Base-by-base conservation (phyloP, 352 stramenopile genomes). In the Phytophthora vignae region DNA sequence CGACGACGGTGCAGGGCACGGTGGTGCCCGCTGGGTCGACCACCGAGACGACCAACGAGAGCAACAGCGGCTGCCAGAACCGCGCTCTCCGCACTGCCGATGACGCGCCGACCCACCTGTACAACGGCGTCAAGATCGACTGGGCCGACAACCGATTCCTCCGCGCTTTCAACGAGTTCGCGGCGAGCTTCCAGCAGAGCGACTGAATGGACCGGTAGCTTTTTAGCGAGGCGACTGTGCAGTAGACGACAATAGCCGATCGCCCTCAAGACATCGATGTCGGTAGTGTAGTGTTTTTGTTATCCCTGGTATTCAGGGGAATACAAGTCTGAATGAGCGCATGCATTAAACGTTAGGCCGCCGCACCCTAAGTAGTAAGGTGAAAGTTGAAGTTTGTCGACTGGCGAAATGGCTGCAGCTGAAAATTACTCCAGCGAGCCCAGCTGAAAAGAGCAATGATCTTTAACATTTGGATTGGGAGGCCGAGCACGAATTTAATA, bases 121-220 rank as follows among this genome's bases (percentile, higher is more conserved):
- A 33, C 8, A 78, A 67, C 42, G 66, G 70, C 1, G 60, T 9
- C 19, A 56, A 68, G 56, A 65, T 81, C 48, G 61, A 81, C 48
- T 81, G 74, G 74, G 60, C 53, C 6, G 74, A 81, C 59, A 74
- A 44, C 54, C 74, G 66, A 33, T 78, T 81, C 65, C 70, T 81
- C 2, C 74, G 71, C 17, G 74, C 74, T 2, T 81, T 81, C 53
- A 68, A 78, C 57, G 60, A 69, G 38, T 81, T 81, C 27, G 69
- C 70, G 1, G 36, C 64, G 31, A 54, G 52, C 33, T 81, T 78
- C 60, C 27, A 67, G 54, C 36, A 4, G 12, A 44, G 36, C 36
- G 36, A 44, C 12, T 44, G 36, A 44, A 14, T 44, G 4, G 4
- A 17, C 36, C 3, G 36, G 36, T 33, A 33, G 29, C 29, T 2